phyloP scores from a whole-genome alignment of 352 stramenopile species.

The Phytophthora sojae region DNA sequence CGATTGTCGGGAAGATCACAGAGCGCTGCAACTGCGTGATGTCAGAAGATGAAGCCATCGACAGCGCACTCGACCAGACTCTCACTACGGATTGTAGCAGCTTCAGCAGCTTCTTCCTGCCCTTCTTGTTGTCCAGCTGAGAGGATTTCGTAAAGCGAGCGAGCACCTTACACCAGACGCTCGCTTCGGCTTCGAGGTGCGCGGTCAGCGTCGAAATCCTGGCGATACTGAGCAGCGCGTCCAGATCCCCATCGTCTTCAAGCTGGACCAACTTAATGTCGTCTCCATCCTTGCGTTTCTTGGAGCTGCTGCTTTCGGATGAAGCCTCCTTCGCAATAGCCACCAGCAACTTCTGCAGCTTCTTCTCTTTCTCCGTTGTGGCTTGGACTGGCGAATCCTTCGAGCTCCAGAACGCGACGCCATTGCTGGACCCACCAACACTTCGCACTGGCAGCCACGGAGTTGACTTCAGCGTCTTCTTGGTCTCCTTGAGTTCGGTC shows the following conservation, averaged over 20 bases:
- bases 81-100: conserved; percentile 34
- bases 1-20: conserved; percentile 41
- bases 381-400: conserved; percentile 45
- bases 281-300: conserved; percentile 10
- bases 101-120: conserved; percentile 42
- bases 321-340: conserved; percentile 30
- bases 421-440: conserved; percentile 13
- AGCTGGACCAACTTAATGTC: conserved; percentile 44
- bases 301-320: not conserved
- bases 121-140: conserved; percentile 27
- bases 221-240: conserved; percentile 43
- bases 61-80: conserved; percentile 37
- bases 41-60: not conserved
- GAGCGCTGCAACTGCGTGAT: conserved; percentile 37
- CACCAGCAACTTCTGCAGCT: conserved; percentile 50
- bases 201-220: conserved; percentile 40
- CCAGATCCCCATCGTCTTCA: conserved; percentile 33
- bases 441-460: conserved; percentile 47
- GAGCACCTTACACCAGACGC: conserved; percentile 47
- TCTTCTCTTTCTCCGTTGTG: conserved; percentile 40
- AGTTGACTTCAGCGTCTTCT: conserved; percentile 50
- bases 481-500: conserved; percentile 48
- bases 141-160: conserved; percentile 4
- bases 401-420: conserved; percentile 29
- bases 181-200: conserved; percentile 38